These are phyloP conservation scores for Thinopyrum elongatum DNA, from an alignment of 176 grass and related monocot genomes.

Conservation along the genomic window DNA sequence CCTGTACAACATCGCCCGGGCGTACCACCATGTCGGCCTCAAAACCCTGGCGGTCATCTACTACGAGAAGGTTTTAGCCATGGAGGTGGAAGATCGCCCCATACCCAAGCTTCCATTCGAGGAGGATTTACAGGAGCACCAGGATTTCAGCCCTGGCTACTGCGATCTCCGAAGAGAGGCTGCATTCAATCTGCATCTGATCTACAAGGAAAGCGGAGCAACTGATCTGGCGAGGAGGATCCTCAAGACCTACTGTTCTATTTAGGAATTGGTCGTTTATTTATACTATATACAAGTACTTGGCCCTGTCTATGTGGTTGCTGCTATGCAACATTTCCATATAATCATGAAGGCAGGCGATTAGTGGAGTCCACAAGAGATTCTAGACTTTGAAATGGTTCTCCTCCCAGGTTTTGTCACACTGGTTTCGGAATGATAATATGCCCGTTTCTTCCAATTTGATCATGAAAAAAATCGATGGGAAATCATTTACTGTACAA, in stretches of 20 bases:
- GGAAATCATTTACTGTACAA: not conserved
- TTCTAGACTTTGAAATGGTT: not conserved
- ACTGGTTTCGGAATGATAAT: not conserved
- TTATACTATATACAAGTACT: not conserved
- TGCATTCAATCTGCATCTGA: conserved; percentile 90
- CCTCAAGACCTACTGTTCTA: conserved; percentile 77
- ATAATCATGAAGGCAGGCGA: not conserved
- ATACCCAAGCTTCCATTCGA: conserved; percentile 81
- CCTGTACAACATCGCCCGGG: conserved; percentile 83
- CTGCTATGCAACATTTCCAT: not conserved
- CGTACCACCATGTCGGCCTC: conserved; percentile 85
- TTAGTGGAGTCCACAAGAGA: not conserved
- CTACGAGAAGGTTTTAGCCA: conserved; percentile 80
- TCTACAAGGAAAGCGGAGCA: conserved; percentile 94
- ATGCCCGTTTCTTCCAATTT: not conserved
- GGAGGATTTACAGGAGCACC: not conserved
- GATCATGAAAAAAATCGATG: not conserved
- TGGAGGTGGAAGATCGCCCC: conserved; percentile 54
- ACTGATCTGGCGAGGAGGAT: conserved; percentile 78
- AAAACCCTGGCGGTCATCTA: conserved; percentile 76
- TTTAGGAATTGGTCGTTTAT: conserved; percentile 27
- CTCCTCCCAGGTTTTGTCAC: not conserved
- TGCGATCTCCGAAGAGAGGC: conserved; percentile 77
- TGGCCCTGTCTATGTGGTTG: not conserved
- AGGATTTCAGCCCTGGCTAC: conserved; percentile 56